Evolutionary conservation across 768 basidiomycete genomes (phyloP), one percentile per base, ranked within the genome.

Genomic region (Mycena crocata): DNA sequence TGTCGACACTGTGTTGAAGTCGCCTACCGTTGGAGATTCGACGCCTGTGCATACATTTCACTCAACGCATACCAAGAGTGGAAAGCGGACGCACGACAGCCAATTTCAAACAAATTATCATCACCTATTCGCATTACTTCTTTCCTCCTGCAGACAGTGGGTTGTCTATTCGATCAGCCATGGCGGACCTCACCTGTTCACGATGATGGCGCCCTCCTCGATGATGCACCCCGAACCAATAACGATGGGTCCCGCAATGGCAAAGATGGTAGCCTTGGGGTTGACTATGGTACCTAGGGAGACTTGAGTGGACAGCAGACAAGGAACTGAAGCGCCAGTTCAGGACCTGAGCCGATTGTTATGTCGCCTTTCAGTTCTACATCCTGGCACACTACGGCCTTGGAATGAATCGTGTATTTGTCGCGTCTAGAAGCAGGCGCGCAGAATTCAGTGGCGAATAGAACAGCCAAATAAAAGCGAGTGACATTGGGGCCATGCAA

Each of bases 301-400:
- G 31, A 46, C 45, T 37, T 68, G 34, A 68, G 67, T 12, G 23
- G 32, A n/a, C n/a, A n/a, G 13, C 9, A 30, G 37, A 28, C 30
- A 39, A 17, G 54, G 37, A 40, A 39, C 24, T 49, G 13, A 35
- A 1, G 17, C 34, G 56, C 7, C 28, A 49, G 17, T 7, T 26
- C 64, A 70, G 7, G 55, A 89, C 94, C 93, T 75, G 93, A 85
- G 30, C 95, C 96, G 62, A 99, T 92, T 23, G 95, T 96, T 58
- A 97, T 93, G 73, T 96, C 93, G 55, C 98, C 97, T 76, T 94
- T 94, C 71, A 99, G 85, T 68, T 98, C 96, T 32, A 94, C 93
- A 81, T 98, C 96, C 74, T 95, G 93, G 75, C 94, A 95, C 31
- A 98, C 92, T 51, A 97, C 86, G 8, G 95, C 93, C 75, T 90